Percentiles rank a stretch among this genome's conserved stretches.
Conservation (phyloP, 2,329 filamentous ascomycete species). For the Fonsecaea pedrosoi region DNA sequence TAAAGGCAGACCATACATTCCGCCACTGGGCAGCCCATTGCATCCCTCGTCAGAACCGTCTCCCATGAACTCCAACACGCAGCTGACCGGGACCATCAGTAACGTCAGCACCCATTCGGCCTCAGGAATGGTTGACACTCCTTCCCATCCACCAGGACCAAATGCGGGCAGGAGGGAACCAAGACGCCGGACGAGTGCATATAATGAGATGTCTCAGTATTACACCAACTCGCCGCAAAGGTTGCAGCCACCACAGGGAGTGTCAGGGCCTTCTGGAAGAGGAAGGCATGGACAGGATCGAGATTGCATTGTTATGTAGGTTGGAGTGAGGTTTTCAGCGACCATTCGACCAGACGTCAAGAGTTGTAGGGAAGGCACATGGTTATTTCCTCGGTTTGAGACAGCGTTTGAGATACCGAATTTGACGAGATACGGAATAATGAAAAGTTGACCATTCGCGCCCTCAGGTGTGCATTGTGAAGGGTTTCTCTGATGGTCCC, state of each 20-base stretch:
- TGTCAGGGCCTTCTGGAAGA: conserved; percentile 4
- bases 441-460: conserved; percentile 4
- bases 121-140: conserved; percentile 9
- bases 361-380: not conserved
- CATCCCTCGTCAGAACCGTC: conserved; percentile 44
- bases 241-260: conserved; percentile 14
- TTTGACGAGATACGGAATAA: conserved; percentile 8
- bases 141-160: conserved; percentile 34
- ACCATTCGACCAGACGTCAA: too few species aligned
- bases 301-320: conserved; percentile 36
- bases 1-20: conserved; percentile 61
- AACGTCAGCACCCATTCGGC: conserved; percentile 28
- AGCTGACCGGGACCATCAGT: conserved; percentile 35
- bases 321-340: not conserved
- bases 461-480: too few species aligned
- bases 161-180: conserved; percentile 31
- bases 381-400: not conserved
- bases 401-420: not conserved
- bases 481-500: too few species aligned
- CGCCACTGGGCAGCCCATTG: conserved; percentile 55
- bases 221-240: conserved; percentile 18
- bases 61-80: conserved; percentile 33
- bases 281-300: conserved; percentile 23
- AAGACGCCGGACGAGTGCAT: conserved; percentile 30
- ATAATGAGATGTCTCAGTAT: conserved; percentile 31